phyloP scores from a whole-genome alignment of 306 rosid species.

The Albizia julibrissin region DNA sequence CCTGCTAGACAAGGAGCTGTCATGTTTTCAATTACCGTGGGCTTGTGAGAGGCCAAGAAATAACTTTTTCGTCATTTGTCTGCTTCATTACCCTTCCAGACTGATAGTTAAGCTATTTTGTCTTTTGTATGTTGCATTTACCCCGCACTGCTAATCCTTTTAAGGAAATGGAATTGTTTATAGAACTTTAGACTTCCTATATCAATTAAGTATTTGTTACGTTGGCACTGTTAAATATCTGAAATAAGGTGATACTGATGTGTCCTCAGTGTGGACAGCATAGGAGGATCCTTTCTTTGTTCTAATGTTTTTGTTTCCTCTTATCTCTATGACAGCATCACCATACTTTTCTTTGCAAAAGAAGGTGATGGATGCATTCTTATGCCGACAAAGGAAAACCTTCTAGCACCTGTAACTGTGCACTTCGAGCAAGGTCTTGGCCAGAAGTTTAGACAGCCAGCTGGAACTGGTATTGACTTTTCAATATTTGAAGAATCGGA shows the following conservation, averaged over 20 bases:
- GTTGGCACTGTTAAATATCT: neutral
- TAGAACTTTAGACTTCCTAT: slow-evolving; percentile 6
- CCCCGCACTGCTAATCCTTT: neutral
- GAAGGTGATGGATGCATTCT: slow-evolving; percentile 81
- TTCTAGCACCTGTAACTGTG: slow-evolving; percentile 64
- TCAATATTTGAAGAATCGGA: slow-evolving; percentile 74
- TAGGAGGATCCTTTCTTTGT: slow-evolving; percentile 19
- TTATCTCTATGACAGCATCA: slow-evolving; percentile 64
- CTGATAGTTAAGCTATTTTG: slow-evolving; percentile 12
- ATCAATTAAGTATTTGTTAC: neutral
- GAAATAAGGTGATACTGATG: neutral
- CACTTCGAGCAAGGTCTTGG: slow-evolving; percentile 88
- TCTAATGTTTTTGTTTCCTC: slow-evolving; percentile 32
- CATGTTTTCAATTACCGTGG: slow-evolving; percentile 15
- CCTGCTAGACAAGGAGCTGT: neutral
- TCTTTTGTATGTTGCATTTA: neutral
- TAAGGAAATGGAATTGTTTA: neutral
- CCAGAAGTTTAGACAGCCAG: slow-evolving; percentile 85
- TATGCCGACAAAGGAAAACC: slow-evolving; percentile 60
- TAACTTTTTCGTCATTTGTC: slow-evolving; percentile 9
- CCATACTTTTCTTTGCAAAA: slow-evolving; percentile 84
- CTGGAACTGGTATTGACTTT: slow-evolving; percentile 77
- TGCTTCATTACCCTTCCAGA: slow-evolving; percentile 13
- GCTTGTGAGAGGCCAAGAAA: slow-evolving; percentile 20
- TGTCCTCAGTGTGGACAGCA: neutral